Evolutionary conservation across 495 filamentous ascomycete genomes (phyloP), one percentile per base, ranked within the genome.

Genomic region (Daldinia caldariorum): DNA sequence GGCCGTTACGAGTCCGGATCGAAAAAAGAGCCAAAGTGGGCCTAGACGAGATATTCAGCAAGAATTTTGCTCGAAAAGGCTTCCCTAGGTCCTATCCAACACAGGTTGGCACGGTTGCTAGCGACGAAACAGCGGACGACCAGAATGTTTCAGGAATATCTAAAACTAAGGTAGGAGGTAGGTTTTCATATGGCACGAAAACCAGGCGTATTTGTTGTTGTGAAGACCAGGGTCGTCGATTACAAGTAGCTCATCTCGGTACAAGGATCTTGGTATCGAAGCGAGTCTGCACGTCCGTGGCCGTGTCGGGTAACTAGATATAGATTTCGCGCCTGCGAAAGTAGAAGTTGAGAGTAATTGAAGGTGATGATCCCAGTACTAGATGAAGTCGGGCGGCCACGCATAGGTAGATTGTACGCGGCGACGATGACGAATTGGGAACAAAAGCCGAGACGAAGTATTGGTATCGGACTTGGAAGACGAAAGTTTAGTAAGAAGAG

Each of bases 401-500:
- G 14, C 61, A 38, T 49, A 49, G 54, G 41, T 32, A 13, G 34
- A 31, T n/a, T 51, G 50, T 64, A 54, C 47, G 47, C 1, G 56
- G 38, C 55, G 65, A 58, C 50, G 32, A 61, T 37, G 18, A 37
- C 49, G 14, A 12, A 54, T 41, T 29, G 29, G 51, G 37, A 18
- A 41, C 47, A 32, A 55, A 31, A 29, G 32, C 57, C 49, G 38
- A 62, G 49, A 59, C 18, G 57, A 72, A 34, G 58, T 65, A 29
- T 38, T 56, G 51, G 51, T 43, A 41, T 35, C 16, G 1, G 22
- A 61, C 60, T 67, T 61, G 35, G 60, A 64, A 35, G 61, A 45
- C 12, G 41, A 68, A 67, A 67, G 12, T 54, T 71, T 60, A 71
- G 69, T 58, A 47, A 55, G 16, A 38, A 58, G 57, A 54, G 49